Percentiles rank a stretch among this genome's conserved stretches.
Conservation (phyloP, 345 rosid genomes). For the Lagerstroemia speciosa region DNA sequence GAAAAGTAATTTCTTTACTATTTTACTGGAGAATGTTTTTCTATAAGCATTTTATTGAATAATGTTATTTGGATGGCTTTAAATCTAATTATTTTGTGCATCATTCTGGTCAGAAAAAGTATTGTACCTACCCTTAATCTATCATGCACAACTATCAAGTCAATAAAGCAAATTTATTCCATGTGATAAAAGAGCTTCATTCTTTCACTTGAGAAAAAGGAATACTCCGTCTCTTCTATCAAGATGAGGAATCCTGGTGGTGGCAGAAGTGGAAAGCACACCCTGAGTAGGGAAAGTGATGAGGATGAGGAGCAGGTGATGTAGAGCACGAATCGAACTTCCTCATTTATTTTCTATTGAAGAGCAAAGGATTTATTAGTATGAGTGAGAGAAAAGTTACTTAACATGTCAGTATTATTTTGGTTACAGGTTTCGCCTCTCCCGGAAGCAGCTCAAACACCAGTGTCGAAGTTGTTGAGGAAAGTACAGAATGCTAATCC, state of each 20-base stretch:
- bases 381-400: background rate
- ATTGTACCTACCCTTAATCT: too few species aligned
- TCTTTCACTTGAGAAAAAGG: conserved; percentile 27
- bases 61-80: too few species aligned
- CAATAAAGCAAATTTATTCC: background rate
- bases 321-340: background rate
- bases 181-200: background rate
- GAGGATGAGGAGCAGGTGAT: conserved; percentile 30
- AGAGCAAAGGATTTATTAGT: background rate
- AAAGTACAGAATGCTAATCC: conserved; percentile 38
- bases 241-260: conserved; percentile 41
- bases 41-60: too few species aligned
- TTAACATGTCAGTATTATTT: background rate
- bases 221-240: conserved; percentile 48
- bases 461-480: conserved; percentile 48
- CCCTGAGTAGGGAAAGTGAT: conserved; percentile 26
- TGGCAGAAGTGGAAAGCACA: conserved; percentile 32
- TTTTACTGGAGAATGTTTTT: background rate
- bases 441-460: conserved; percentile 40
- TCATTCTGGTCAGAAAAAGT: too few species aligned
- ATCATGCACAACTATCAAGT: too few species aligned
- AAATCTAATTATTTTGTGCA: too few species aligned
- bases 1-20: background rate
- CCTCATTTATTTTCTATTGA: background rate
- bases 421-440: conserved; percentile 43